Percentiles rank a stretch among this genome's conserved stretches.
These are phyloP conservation scores for Fusarium oligoseptatum DNA, from an alignment of 2,329 filamentous ascomycete genomes.

Conservation along the genomic window DNA sequence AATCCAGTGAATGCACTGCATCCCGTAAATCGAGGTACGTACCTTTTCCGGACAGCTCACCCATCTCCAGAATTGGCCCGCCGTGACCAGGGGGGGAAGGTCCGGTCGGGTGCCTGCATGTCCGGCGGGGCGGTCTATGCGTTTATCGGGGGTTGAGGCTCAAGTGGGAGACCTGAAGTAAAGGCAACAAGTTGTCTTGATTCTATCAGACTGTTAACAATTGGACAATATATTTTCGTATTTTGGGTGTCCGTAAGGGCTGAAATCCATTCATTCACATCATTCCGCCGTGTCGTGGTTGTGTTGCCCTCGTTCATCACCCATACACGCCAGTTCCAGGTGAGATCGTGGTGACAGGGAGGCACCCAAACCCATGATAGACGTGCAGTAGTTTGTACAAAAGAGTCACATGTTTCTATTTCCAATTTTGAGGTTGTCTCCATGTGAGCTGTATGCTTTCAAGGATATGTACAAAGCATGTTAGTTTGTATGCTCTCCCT, in stretches of 20 bases:
- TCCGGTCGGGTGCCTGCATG: slow-evolving; percentile 28
- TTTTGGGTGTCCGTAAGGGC: neutral
- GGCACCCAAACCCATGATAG: neutral
- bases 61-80: slow-evolving; percentile 12
- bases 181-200: neutral
- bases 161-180: too few species aligned
- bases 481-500: too few species aligned
- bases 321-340: neutral
- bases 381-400: neutral
- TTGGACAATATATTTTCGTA: neutral
- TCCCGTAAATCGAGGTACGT: slow-evolving; percentile 38
- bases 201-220: neutral
- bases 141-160: slow-evolving; percentile 11
- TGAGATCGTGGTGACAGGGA: neutral
- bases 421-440: neutral
- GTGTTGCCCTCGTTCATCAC: neutral
- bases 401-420: neutral
- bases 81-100: slow-evolving; percentile 26
- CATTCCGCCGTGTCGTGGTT: neutral
- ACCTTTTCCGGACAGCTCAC: slow-evolving; percentile 39
- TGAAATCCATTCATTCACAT: neutral
- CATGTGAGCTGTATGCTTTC: neutral
- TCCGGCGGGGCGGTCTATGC: slow-evolving; percentile 35
- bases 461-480: neutral
- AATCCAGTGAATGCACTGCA: slow-evolving; percentile 9